Conservation (phyloP, 352 stramenopile species). For the Globisporangium nodosum region DNA sequence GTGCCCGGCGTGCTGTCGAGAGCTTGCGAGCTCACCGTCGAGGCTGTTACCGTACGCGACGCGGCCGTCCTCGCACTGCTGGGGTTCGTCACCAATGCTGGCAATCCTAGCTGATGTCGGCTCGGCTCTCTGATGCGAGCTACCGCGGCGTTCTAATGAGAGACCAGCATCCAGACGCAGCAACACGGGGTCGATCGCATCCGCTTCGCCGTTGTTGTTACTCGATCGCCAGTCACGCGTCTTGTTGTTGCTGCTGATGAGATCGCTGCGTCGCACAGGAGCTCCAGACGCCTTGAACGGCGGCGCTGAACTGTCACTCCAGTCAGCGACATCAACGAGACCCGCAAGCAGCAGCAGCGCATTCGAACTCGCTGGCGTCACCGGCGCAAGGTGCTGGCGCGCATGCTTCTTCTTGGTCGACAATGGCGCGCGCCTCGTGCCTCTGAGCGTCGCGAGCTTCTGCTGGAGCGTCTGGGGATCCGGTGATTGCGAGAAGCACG, state of each 20-base stretch:
- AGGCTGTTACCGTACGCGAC: neutral
- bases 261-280: no score
- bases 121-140: no score
- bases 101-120: no score
- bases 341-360: neutral
- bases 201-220: neutral
- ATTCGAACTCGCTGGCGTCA: neutral
- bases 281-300: no score
- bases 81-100: no score
- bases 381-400: neutral
- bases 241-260: neutral
- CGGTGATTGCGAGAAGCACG: neutral
- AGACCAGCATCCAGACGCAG: neutral
- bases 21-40: neutral
- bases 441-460: neutral
- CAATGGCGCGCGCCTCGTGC: neutral
- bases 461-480: neutral
- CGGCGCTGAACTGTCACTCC: no score
- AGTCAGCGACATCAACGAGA: no score
- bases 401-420: slow-evolving; percentile 13
- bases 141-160: neutral
- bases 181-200: neutral
- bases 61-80: no score
- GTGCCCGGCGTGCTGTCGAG: neutral
- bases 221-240: neutral